These are phyloP conservation scores for Flammula alnicola DNA, from an alignment of 1,284 basidiomycete genomes.

Conservation along the genomic window DNA sequence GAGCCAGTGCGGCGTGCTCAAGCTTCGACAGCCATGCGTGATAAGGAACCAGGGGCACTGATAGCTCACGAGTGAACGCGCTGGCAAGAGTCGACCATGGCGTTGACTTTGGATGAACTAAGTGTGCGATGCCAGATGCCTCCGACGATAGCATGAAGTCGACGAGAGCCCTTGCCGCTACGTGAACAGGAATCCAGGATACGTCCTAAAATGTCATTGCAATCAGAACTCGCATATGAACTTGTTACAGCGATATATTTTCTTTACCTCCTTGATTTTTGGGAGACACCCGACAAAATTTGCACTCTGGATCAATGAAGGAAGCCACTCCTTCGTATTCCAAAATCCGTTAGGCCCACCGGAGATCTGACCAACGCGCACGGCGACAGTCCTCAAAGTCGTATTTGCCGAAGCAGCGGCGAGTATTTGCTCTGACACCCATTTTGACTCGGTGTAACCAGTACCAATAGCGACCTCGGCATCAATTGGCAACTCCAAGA, in stretches of 20 bases:
- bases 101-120: constrained; percentile 8
- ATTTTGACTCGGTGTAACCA: constrained; percentile 48
- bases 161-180: constrained; percentile 3
- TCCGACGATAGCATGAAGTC: constrained; percentile 2
- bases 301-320: constrained; percentile 31
- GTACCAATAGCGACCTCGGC: constrained; percentile 28
- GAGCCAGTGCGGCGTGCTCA: neutral
- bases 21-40: constrained; percentile 8
- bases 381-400: constrained; percentile 28
- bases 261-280: constrained; percentile 1
- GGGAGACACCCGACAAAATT: constrained; percentile 32
- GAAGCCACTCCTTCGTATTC: constrained; percentile 41
- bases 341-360: constrained; percentile 37
- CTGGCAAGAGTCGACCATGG: constrained; percentile 11
- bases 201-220: constrained; percentile 1
- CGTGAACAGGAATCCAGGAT: constrained; percentile 9
- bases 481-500: neutral
- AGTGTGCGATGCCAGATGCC: constrained; percentile 5
- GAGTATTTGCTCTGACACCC: constrained; percentile 46
- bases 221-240: neutral
- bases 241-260: no score
- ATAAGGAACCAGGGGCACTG: constrained; percentile 8
- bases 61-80: neutral
- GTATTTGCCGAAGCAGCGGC: constrained; percentile 25
- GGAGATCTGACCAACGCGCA: constrained; percentile 45